Evolutionary conservation across 345 rosid species (phyloP).

Genomic region (Dipteronia sinensis): DNA sequence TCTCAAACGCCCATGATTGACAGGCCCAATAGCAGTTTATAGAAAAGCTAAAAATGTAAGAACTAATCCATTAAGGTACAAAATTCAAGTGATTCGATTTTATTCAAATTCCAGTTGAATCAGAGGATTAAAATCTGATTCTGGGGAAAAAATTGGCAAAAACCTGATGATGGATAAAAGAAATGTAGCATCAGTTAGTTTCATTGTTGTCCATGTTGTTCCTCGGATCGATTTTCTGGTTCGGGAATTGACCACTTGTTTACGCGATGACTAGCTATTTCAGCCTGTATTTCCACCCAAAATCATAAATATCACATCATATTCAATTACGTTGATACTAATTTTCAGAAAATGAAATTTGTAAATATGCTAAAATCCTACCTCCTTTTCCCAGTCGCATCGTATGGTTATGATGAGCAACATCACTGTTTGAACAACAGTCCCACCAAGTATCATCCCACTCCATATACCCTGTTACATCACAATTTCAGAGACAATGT

Average conservation of each 20-base stretch:
- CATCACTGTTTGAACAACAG: conserved; percentile 51
- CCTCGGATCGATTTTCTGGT: neutral
- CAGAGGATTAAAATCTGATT: too few relatives aligned
- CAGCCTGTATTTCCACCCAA: conserved; percentile 27
- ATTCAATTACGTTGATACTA: neutral
- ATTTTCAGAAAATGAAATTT: neutral
- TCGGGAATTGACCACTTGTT: conserved; percentile 29
- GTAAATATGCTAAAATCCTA: conserved; percentile 7
- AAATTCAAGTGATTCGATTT: too few relatives aligned
- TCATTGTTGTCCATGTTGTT: conserved; percentile 38
- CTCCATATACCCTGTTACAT: conserved; percentile 67
- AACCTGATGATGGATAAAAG: too few relatives aligned
- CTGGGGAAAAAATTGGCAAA: too few relatives aligned
- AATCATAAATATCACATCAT: neutral
- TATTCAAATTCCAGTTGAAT: too few relatives aligned
- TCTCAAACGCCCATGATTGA: too few relatives aligned
- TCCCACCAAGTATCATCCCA: conserved; percentile 73
- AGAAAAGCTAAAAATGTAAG: too few relatives aligned
- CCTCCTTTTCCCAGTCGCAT: conserved; percentile 72
- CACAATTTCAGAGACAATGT: neutral
- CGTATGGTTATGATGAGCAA: conserved; percentile 46
- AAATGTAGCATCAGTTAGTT: too few relatives aligned
- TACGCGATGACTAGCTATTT: conserved; percentile 34
- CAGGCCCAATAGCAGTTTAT: too few relatives aligned
- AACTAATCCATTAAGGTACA: too few relatives aligned